phyloP scores from a whole-genome alignment of 495 filamentous ascomycete genomes.

The Tuber melanosporum region DNA sequence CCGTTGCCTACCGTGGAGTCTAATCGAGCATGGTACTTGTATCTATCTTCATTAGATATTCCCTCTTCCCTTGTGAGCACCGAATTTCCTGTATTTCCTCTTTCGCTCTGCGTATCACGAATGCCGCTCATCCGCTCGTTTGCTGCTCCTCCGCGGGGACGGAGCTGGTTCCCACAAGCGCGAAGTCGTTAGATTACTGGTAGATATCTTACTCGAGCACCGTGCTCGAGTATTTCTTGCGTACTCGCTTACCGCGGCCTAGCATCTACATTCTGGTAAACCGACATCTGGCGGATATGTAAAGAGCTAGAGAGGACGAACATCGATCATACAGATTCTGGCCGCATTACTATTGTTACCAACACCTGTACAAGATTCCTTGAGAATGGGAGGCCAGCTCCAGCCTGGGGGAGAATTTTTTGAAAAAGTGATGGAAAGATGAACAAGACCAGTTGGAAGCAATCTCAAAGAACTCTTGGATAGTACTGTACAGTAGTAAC shows the following conservation, averaged over 20 bases:
- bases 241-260: neutral
- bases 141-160: neutral
- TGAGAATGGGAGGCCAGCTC: no score
- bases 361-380: no score
- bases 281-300: no score
- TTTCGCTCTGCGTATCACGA: neutral
- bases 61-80: neutral
- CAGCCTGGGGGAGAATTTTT: no score
- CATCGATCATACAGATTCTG: no score
- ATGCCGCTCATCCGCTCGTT: neutral
- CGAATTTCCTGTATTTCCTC: neutral
- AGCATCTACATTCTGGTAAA: no score
- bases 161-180: neutral
- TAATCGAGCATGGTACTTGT: neutral
- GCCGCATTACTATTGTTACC: no score
- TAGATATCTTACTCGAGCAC: neutral
- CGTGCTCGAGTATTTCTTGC: neutral
- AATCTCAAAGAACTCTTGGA: no score
- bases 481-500: no score
- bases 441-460: no score
- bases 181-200: neutral
- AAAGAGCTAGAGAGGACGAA: no score
- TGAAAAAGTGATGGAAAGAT: no score
- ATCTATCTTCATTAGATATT: neutral
- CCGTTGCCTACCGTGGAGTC: neutral